Evolutionary conservation across 345 rosid species (phyloP).

Genomic region (Anastatica hierochuntica): DNA sequence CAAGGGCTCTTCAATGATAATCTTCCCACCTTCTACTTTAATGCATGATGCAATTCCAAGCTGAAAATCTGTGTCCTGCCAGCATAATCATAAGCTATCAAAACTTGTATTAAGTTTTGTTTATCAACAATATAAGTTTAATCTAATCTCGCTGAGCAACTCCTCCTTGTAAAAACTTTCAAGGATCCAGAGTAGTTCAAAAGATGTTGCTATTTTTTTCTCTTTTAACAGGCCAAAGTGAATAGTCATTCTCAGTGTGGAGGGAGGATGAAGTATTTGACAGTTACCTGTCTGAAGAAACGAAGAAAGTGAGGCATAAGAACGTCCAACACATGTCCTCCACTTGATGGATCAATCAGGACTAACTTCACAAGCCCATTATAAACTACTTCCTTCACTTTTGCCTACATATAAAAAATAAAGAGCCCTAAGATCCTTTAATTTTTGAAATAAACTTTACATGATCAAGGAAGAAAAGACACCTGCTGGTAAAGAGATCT

Average conservation of each 20-base stretch:
- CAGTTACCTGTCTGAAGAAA: conserved; percentile 57
- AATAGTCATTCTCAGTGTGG: conserved; percentile 9
- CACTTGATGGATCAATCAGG: conserved; percentile 51
- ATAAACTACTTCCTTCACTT: conserved; percentile 51
- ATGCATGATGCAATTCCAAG: conserved; percentile 44
- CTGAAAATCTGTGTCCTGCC: conserved; percentile 50
- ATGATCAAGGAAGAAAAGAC: conserved; percentile 1
- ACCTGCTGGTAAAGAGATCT: conserved; percentile 90
- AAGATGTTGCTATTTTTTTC: neutral
- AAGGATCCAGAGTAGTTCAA: neutral
- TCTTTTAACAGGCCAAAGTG: neutral
- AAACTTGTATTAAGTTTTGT: neutral
- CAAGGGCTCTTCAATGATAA: conserved; percentile 57
- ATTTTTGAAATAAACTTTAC: neutral
- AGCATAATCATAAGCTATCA: conserved; percentile 11
- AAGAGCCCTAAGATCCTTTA: conserved; percentile 13
- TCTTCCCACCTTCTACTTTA: conserved; percentile 40
- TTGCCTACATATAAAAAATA: conserved; percentile 38
- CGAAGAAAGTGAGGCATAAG: conserved; percentile 70
- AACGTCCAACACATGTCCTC: conserved; percentile 52
- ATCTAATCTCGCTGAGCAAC: neutral
- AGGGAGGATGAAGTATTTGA: conserved; percentile 11
- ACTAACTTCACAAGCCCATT: conserved; percentile 69
- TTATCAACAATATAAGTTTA: neutral
- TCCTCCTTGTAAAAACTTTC: neutral